Evolutionary conservation across 176 grass and related monocot genomes (phyloP), one percentile per base, ranked within the genome.

Genomic region (Paspalum vaginatum): DNA sequence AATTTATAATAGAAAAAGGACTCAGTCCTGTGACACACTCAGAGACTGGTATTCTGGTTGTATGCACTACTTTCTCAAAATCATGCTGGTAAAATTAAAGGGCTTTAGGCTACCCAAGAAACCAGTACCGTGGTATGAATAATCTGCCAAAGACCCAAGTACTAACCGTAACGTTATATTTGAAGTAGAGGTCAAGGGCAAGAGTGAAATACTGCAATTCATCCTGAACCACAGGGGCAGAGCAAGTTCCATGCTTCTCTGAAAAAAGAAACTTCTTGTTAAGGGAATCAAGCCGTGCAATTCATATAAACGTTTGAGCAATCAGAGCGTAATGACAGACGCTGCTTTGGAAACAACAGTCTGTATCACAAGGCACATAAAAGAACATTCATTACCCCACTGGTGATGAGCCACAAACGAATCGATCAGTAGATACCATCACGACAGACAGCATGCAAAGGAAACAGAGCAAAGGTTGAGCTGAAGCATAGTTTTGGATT

Each of bases 231-330:
- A 65, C 87, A 65, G 87, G 87, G 65, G 65, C 52, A 11, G 87
- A 89, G 65, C 87, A 89, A 0, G 87, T 85, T 72, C 87, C 87
- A 65, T 89, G 87, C 59, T 89, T 89, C 72, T 89, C 87, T 89
- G 83, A 5, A 72, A 77, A 56, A 13, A 14, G 6, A 44, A 52
- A 72, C 14, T 50, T 59, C 38, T 49, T 21, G 7, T 65, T 74
- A 72, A 10, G 12, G 13, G 20, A 16, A 40, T 40, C 15, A 69
- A 59, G 10, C 11, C 11, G 42, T 59, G 14, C 25, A 57, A 14
- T 58, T 70, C 6, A 67, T 9, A 5, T 8, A 24, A 10, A 60
- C 42, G 2, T 68, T 7, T 47, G 45, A 45, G 15, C 39, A 43
- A 38, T 39, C 32, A 53, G 56, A 70, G 26, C 18, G 62, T 18